Percentiles rank a stretch among this genome's conserved stretches.
Evolutionary conservation across 2,329 filamentous ascomycete species (phyloP).

Genomic region (Phaeosphaeriaceae sp.): DNA sequence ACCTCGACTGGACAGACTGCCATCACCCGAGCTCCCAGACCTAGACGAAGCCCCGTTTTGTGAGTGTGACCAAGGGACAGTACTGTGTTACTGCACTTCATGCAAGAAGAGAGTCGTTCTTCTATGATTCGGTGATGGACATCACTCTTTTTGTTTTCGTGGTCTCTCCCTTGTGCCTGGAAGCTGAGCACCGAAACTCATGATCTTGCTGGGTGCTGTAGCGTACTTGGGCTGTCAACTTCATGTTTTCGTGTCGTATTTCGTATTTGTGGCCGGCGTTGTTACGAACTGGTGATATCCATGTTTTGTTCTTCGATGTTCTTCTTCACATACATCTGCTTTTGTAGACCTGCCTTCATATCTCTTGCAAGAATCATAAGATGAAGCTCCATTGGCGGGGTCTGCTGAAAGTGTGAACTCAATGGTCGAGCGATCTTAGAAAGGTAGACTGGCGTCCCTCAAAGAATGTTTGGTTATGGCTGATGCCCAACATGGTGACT

Average conservation of each 20-base stretch:
- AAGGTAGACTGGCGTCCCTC: background rate
- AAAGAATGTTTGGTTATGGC: background rate
- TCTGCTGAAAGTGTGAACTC: background rate
- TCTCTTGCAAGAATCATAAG: background rate
- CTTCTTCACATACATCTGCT: background rate
- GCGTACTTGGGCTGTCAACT: background rate
- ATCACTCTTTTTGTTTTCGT: background rate
- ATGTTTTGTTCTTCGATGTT: background rate
- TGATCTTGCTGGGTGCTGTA: background rate
- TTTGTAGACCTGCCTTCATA: background rate
- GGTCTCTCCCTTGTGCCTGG: background rate
- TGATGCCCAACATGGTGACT: background rate
- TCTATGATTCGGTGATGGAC: background rate
- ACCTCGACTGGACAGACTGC: constrained; percentile 37
- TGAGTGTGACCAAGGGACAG: constrained; percentile 30
- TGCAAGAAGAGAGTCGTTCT: constrained; percentile 17
- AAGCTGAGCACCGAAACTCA: background rate
- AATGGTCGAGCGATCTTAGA: background rate
- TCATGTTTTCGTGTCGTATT: background rate
- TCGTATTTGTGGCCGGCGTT: background rate
- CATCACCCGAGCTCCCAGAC: constrained; percentile 43
- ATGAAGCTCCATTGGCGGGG: background rate
- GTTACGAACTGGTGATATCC: background rate
- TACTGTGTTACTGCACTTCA: constrained; percentile 24
- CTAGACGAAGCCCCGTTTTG: constrained; percentile 41